Evolutionary conservation across 805 yeast genomes (phyloP), one percentile per base, ranked within the genome.

Genomic region (Maudiozyma pseudohumilis): DNA sequence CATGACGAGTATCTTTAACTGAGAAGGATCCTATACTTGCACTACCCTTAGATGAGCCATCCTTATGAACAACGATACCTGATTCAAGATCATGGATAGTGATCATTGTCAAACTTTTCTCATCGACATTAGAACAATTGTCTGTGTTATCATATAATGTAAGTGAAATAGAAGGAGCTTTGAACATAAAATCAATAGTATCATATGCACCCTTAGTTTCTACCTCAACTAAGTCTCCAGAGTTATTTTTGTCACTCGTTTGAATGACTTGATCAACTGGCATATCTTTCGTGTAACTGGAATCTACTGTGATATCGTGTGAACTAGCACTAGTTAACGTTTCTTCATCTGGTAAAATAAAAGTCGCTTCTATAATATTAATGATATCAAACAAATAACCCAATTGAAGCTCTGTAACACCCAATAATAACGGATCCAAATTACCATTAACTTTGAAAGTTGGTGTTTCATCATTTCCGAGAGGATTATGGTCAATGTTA

Each of bases 321-420:
- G 31, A 28, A n/a, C 5, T 16, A 7, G 32, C 32, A 3, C 16
- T 18, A 4, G 32, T 19, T 19, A 29, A 19, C 11, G 11, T 19
- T 4, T 16, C 32, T 10, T 29, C 18, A 23, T 29, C 26, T 5
- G 25, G 27, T 26, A 36, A 21, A 7, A 36, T 31, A 26, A 36
- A 36, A 5, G 40, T 80, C 15, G 66, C 58, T 0, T 80, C 65
- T 1, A 86, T 55, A 6, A 76, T 68, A 32, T 70, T 73, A 2
- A 72, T 61, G 34, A 86, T 60, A n/a, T 69, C 60, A 48, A 74
- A 49, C 32, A 86, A 50, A 46, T 74, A 77, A 12, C 66, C 61
- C 22, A 80, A 61, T 54, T 88, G 96, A 24, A 74, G 55, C 48
- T 88, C 95, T 0, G 94, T 81, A 40, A 86, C 56, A 21, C 70